These are phyloP conservation scores for Cicer chorassanicum DNA, from an alignment of 306 rosid species.

Conservation along the genomic window DNA sequence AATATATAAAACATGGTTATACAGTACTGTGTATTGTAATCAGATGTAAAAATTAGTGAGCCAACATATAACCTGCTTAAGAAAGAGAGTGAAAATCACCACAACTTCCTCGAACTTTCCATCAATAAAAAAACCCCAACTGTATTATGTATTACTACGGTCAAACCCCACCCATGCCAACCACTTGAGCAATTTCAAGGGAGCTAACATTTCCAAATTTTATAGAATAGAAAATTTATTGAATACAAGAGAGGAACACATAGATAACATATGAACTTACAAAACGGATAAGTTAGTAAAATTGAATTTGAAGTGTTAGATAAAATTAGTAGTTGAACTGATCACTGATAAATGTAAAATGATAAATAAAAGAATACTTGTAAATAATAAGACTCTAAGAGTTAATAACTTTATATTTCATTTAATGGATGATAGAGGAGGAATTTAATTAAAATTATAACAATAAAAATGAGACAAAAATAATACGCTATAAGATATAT, in stretches of 20 bases:
- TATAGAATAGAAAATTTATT: not conserved
- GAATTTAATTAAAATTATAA: no score
- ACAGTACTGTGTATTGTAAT: not conserved
- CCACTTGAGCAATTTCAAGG: not conserved
- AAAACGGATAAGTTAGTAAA: no score
- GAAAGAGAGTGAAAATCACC: not conserved
- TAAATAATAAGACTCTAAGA: no score
- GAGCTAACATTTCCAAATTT: not conserved
- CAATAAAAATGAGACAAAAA: not conserved
- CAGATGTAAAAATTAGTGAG: conserved; percentile 17
- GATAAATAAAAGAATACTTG: no score
- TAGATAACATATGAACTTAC: no score
- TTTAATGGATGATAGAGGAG: no score
- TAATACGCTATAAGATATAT: not conserved
- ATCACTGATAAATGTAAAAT: no score
- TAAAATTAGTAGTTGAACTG: no score
- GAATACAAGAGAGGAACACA: not conserved
- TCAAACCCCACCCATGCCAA: not conserved
- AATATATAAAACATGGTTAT: conserved; percentile 9
- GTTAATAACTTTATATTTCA: no score
- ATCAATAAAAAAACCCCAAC: not conserved
- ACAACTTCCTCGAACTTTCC: conserved; percentile 7
- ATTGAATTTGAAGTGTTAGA: no score
- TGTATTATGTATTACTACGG: not conserved
- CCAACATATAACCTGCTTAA: not conserved